Conservation (phyloP, 768 basidiomycete genomes). For the Russula sp. region DNA sequence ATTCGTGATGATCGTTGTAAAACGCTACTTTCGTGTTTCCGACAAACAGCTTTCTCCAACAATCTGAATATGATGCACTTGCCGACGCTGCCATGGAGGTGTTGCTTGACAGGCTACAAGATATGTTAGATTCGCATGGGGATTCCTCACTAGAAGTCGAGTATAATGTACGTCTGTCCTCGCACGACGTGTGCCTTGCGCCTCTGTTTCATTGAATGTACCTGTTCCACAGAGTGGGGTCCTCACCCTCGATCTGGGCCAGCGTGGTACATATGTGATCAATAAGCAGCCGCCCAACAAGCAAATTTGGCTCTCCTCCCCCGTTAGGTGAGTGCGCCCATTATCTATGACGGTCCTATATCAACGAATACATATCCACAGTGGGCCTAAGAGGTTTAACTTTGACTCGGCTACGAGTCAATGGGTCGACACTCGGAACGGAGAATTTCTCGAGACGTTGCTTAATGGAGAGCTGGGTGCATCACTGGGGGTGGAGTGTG, state of each 20-base stretch:
- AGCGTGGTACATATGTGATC: slow-evolving; percentile 85
- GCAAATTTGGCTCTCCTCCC: slow-evolving; percentile 95
- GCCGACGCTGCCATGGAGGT: slow-evolving; percentile 77
- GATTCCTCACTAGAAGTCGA: slow-evolving; percentile 75
- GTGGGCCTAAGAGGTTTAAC: slow-evolving; percentile 92
- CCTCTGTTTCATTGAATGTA: neutral
- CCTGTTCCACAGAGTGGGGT: slow-evolving; percentile 64
- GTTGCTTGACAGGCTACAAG: slow-evolving; percentile 72
- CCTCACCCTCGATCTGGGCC: slow-evolving; percentile 72
- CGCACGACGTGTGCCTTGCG: slow-evolving; percentile 49
- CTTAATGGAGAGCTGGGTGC: slow-evolving; percentile 66
- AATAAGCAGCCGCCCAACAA: slow-evolving; percentile 98
- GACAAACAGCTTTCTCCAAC: slow-evolving; percentile 19
- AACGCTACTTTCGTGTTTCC: neutral
- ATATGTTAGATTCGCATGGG: slow-evolving; percentile 57
- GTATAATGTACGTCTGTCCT: slow-evolving; percentile 47
- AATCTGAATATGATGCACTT: slow-evolving; percentile 56
- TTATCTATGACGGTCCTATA: neutral
- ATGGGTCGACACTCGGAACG: slow-evolving; percentile 80
- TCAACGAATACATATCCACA: slow-evolving; percentile 38
- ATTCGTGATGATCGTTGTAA: slow-evolving; percentile 5
- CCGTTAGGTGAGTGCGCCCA: slow-evolving; percentile 57
- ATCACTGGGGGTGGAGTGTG: slow-evolving; percentile 38
- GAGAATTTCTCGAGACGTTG: slow-evolving; percentile 54
- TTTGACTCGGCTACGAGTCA: slow-evolving; percentile 52